Evolutionary conservation across 2,329 filamentous ascomycete species (phyloP).

Genomic region (Paracamarosporium sp.): DNA sequence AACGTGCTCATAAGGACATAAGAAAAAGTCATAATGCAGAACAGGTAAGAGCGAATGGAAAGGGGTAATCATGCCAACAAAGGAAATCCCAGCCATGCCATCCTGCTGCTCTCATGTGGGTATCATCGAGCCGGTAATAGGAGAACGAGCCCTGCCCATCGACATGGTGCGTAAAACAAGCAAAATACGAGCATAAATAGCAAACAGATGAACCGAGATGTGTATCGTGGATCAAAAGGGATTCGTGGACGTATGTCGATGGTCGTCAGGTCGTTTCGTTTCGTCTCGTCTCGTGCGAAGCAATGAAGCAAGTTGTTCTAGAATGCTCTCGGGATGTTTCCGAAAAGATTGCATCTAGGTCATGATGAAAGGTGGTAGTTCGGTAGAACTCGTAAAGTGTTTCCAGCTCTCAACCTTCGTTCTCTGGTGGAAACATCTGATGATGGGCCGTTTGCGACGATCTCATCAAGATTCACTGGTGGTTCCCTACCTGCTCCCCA

Average conservation of each 20-base stretch:
- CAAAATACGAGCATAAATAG: slow-evolving; percentile 10
- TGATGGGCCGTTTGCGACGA: background rate
- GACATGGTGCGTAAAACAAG: slow-evolving; percentile 20
- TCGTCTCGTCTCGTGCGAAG: slow-evolving; percentile 9
- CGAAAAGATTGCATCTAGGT: background rate
- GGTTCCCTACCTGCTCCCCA: slow-evolving; percentile 55
- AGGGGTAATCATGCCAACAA: slow-evolving; percentile 6
- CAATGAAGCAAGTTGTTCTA: slow-evolving; percentile 3
- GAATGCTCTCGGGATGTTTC: background rate
- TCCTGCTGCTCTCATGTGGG: slow-evolving; percentile 32
- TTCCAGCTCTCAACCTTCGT: background rate
- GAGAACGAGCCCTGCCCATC: slow-evolving; percentile 19
- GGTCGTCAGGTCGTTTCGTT: slow-evolving; percentile 20
- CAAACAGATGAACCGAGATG: slow-evolving; percentile 7
- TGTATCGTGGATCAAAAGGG: slow-evolving; percentile 15
- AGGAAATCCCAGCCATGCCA: slow-evolving; percentile 16
- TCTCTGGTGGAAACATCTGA: background rate
- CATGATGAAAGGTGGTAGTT: background rate
- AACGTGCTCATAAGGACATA: background rate
- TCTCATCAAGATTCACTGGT: slow-evolving; percentile 18
- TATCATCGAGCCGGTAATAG: slow-evolving; percentile 36
- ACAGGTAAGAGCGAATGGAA: slow-evolving; percentile 4
- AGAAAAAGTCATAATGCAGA: background rate
- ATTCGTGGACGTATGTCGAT: slow-evolving; percentile 17
- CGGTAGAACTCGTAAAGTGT: background rate